phyloP scores from a whole-genome alignment of 345 rosid species.

The Physaria fendleri region DNA sequence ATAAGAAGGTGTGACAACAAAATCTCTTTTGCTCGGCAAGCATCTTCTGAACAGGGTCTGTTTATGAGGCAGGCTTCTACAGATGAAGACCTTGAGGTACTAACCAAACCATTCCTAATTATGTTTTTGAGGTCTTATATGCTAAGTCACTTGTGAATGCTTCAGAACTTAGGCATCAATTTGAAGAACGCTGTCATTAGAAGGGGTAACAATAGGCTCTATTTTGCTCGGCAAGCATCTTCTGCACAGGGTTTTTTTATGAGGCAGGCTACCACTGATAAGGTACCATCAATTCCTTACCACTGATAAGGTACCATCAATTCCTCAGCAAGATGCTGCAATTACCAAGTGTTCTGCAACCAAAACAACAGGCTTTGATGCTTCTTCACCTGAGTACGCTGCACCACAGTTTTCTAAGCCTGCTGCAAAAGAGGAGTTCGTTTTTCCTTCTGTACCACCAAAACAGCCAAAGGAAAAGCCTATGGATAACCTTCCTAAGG shows the following conservation, averaged over 20 bases:
- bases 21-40: slow-evolving; percentile 62
- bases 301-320: slow-evolving; percentile 37
- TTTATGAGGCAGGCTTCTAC: slow-evolving; percentile 67
- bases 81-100: slow-evolving; percentile 36
- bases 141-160: not conserved
- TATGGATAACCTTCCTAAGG: slow-evolving; percentile 36
- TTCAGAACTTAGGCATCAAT: slow-evolving; percentile 37
- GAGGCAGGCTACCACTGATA: slow-evolving; percentile 50
- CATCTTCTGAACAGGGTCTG: slow-evolving; percentile 46
- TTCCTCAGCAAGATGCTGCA: slow-evolving; percentile 11
- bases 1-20: slow-evolving; percentile 49
- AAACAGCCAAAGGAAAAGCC: slow-evolving; percentile 14
- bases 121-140: not conserved
- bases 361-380: slow-evolving; percentile 10
- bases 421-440: slow-evolving; percentile 14
- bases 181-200: slow-evolving; percentile 42
- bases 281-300: slow-evolving; percentile 33
- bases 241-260: slow-evolving; percentile 58
- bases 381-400: slow-evolving; percentile 41
- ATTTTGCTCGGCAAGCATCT: slow-evolving; percentile 64
- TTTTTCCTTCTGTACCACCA: not conserved
- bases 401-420: slow-evolving; percentile 44
- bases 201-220: slow-evolving; percentile 47
- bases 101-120: not conserved
- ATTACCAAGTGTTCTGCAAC: slow-evolving; percentile 19